Evolutionary conservation across 1,284 basidiomycete species (phyloP).

Genomic region (Hortiboletus rubellus): DNA sequence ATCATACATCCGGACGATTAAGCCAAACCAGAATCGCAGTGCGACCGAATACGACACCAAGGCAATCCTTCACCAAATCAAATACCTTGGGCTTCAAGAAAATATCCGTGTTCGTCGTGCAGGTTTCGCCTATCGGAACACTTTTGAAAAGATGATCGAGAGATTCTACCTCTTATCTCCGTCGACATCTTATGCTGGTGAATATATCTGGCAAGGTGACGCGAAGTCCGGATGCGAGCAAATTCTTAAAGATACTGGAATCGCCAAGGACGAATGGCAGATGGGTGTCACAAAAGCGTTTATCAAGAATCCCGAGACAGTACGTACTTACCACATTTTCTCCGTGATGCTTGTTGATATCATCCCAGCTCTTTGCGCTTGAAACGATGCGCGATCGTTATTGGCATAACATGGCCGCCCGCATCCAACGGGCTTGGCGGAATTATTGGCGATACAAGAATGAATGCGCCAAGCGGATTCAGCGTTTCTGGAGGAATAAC

Average conservation of each 20-base stretch:
- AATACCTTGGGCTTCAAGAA: constrained; percentile 98
- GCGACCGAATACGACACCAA: constrained; percentile 91
- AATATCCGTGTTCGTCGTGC: constrained; percentile 97
- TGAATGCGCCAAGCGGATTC: constrained; percentile 94
- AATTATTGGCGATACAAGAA: constrained; percentile 95
- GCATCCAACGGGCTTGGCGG: constrained; percentile 96
- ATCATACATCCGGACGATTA: constrained; percentile 99
- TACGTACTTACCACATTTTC: constrained; percentile 38
- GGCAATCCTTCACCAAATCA: constrained; percentile 97
- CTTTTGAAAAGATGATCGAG: constrained; percentile 99
- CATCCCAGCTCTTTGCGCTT: constrained; percentile 84
- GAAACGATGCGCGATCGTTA: constrained; percentile 99
- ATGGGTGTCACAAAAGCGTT: constrained; percentile 99
- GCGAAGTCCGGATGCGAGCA: constrained; percentile 89
- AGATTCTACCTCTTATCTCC: constrained; percentile 96
- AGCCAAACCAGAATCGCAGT: constrained; percentile 97
- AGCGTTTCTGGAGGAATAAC: constrained; percentile 98
- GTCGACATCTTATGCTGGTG: constrained; percentile 95
- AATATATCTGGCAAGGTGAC: constrained; percentile 97
- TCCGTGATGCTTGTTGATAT: constrained; percentile 1
- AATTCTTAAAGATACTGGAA: constrained; percentile 94
- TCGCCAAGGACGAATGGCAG: constrained; percentile 97
- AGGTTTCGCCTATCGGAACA: constrained; percentile 96
- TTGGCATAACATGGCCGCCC: constrained; percentile 99
- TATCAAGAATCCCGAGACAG: constrained; percentile 99